These are phyloP conservation scores for Planoprotostelium fungivorum DNA, from an alignment of 78 protist species.

Conservation along the genomic window DNA sequence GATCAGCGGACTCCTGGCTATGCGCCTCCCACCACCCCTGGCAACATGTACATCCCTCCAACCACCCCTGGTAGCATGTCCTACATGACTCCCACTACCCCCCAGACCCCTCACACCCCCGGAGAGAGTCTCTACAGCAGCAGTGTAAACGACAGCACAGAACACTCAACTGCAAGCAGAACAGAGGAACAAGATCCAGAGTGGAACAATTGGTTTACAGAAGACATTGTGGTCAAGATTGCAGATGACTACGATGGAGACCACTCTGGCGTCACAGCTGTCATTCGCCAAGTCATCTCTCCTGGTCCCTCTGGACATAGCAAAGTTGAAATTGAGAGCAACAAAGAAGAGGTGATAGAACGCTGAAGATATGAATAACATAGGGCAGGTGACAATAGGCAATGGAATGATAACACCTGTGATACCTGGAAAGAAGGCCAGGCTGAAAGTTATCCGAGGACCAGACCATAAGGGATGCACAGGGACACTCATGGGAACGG, in stretches of 20 bases:
- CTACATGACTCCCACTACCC: not conserved
- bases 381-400: not conserved
- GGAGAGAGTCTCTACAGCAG: not conserved
- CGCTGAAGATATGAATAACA: not conserved
- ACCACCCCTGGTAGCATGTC: not conserved
- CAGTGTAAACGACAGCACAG: not conserved
- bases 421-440: not conserved
- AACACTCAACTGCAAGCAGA: not conserved
- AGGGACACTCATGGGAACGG: not conserved
- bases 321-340: not conserved
- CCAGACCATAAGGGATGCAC: not conserved
- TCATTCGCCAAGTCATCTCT: not conserved
- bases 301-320: not conserved
- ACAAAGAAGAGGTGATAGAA: not conserved
- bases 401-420: not conserved
- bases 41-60: not conserved
- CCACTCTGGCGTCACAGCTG: not conserved
- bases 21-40: not conserved
- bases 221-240: not conserved
- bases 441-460: not conserved
- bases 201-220: not conserved
- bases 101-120: not conserved
- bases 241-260: not conserved
- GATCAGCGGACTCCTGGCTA: not conserved
- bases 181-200: not conserved